phyloP scores from a whole-genome alignment of 202 grass and related monocot species.

The Alloteropsis angusta region DNA sequence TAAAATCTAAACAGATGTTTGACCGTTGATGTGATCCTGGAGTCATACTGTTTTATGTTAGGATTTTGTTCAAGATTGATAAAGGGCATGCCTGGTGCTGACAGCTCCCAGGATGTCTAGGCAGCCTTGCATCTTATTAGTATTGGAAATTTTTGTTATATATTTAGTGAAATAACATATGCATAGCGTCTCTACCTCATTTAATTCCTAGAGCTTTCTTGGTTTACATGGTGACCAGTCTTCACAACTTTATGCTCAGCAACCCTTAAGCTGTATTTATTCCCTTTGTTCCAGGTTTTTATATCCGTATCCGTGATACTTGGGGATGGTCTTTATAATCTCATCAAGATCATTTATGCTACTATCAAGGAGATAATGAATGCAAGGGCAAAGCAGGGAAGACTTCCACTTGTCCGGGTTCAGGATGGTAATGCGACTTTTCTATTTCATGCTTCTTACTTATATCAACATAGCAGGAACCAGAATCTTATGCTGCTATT shows the following conservation, averaged over 20 bases:
- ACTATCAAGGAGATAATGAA: constrained; percentile 73
- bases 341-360: constrained; percentile 78
- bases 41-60: constrained; percentile 2
- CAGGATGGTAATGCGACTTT: constrained; percentile 44
- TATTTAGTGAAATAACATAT: not conserved
- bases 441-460: not conserved
- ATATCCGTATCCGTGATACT: constrained; percentile 86
- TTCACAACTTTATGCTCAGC: not conserved
- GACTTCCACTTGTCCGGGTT: constrained; percentile 39
- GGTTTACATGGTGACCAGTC: not conserved
- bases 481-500: constrained; percentile 25
- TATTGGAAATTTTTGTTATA: not conserved
- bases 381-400: constrained; percentile 39
- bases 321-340: constrained; percentile 93
- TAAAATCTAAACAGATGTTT: not conserved
- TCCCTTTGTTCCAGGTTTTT: constrained; percentile 55
- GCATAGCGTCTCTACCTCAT: not conserved
- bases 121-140: not conserved
- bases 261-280: constrained; percentile 12
- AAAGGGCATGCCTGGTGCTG: not conserved
- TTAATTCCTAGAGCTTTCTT: not conserved
- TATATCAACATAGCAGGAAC: constrained; percentile 2
- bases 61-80: not conserved
- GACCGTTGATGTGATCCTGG: not conserved
- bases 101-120: not conserved